Evolutionary conservation across 306 rosid species (phyloP).

Genomic region (Prunus fruticosa): DNA sequence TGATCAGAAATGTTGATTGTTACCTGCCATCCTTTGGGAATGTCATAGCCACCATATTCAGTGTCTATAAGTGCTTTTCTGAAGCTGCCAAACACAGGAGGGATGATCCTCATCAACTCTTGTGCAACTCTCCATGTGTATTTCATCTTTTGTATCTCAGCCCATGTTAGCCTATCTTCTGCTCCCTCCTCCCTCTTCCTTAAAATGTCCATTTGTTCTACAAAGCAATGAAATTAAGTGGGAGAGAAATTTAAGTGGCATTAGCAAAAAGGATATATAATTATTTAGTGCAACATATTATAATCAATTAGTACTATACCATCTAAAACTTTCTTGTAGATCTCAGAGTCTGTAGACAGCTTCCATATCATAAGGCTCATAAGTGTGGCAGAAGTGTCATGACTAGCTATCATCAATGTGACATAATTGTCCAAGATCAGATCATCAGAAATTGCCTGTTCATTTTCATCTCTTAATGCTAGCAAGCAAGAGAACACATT

Average conservation of each 20-base stretch:
- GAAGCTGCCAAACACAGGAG: slow-evolving; percentile 47
- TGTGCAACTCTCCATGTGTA: slow-evolving; percentile 59
- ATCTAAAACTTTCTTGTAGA: slow-evolving; percentile 45
- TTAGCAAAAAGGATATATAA: background rate
- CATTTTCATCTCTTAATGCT: slow-evolving; percentile 48
- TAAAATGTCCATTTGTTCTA: slow-evolving; percentile 45
- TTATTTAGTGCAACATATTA: background rate
- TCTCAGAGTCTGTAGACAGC: slow-evolving; percentile 41
- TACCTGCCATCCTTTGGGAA: slow-evolving; percentile 62
- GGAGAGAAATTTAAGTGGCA: background rate
- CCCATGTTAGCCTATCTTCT: slow-evolving; percentile 44
- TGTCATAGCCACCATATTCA: slow-evolving; percentile 41
- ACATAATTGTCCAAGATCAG: slow-evolving; percentile 38
- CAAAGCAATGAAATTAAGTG: background rate
- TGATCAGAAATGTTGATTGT: background rate
- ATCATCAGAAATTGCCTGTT: slow-evolving; percentile 33
- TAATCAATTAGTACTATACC: slow-evolving; percentile 18
- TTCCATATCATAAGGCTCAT: slow-evolving; percentile 48
- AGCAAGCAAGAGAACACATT: slow-evolving; percentile 39
- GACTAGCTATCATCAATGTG: slow-evolving; percentile 41
- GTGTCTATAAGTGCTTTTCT: slow-evolving; percentile 44
- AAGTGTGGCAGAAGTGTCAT: slow-evolving; percentile 50
- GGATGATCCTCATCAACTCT: slow-evolving; percentile 51
- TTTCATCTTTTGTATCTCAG: slow-evolving; percentile 50
- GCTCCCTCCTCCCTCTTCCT: slow-evolving; percentile 36